A percentile compares a stretch with the other conserved stretches of the same genome.
phyloP scores from a whole-genome alignment of 345 rosid genomes.

The Hirschfeldia incana region DNA sequence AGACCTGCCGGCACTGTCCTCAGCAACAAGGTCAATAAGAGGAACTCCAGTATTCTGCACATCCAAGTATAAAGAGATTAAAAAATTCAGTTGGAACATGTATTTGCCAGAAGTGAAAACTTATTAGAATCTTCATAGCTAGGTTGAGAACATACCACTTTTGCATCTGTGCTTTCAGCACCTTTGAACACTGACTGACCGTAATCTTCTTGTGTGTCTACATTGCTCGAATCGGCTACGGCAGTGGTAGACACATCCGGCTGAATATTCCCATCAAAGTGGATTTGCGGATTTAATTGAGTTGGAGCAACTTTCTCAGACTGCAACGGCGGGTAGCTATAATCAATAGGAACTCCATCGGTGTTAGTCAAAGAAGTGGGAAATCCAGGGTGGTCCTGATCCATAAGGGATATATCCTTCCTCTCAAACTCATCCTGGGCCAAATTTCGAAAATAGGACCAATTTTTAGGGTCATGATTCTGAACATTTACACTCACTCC shows the following conservation, averaged over 20 bases:
- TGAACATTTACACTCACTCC: constrained; percentile 76
- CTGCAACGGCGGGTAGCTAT: constrained; percentile 45
- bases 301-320: constrained; percentile 42
- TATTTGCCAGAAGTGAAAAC: not conserved
- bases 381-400: constrained; percentile 84
- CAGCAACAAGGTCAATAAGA: constrained; percentile 31
- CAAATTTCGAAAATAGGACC: constrained; percentile 93
- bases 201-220: constrained; percentile 24
- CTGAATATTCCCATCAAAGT: constrained; percentile 33
- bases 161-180: constrained; percentile 34
- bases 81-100: constrained; percentile 15
- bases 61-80: constrained; percentile 18
- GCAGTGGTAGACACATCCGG: constrained; percentile 30
- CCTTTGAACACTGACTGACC: constrained; percentile 33
- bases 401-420: constrained; percentile 86
- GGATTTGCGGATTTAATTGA: constrained; percentile 32
- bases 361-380: constrained; percentile 54
- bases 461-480: constrained; percentile 79
- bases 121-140: not conserved
- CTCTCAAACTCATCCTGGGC: constrained; percentile 71
- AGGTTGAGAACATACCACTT: constrained; percentile 28
- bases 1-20: constrained; percentile 29
- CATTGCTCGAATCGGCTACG: constrained; percentile 24
- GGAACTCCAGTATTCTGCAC: constrained; percentile 40
- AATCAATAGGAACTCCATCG: constrained; percentile 49